Evolutionary conservation across 2,329 filamentous ascomycete genomes (phyloP).

Genomic region (Tolypocladium sp.): DNA sequence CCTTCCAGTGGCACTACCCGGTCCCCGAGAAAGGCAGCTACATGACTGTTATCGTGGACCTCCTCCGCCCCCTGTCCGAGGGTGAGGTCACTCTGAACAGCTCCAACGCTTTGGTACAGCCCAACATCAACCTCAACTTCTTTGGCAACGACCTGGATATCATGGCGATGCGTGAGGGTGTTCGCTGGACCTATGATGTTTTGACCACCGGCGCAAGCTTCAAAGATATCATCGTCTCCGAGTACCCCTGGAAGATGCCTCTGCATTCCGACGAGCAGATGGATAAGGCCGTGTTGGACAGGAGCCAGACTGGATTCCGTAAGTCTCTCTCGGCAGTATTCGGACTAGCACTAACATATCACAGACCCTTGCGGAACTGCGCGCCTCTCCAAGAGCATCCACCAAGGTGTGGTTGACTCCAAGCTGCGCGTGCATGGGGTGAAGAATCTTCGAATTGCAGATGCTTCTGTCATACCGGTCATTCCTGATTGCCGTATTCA

Average conservation of each 20-base stretch:
- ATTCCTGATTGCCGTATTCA: constrained; percentile 49
- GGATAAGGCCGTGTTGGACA: constrained; percentile 45
- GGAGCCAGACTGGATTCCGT: constrained; percentile 49
- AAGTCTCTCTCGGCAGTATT: constrained; percentile 3
- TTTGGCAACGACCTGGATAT: constrained; percentile 46
- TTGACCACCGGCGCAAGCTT: constrained; percentile 47
- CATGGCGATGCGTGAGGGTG: constrained; percentile 48
- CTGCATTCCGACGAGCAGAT: constrained; percentile 45
- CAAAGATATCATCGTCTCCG: constrained; percentile 39
- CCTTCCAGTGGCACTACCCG: constrained; percentile 39
- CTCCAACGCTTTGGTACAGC: constrained; percentile 45
- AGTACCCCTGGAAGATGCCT: constrained; percentile 55
- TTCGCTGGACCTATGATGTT: constrained; percentile 48
- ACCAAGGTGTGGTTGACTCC: constrained; percentile 42
- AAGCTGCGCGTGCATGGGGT: constrained; percentile 44
- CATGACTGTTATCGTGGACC: constrained; percentile 45
- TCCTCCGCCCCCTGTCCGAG: constrained; percentile 30
- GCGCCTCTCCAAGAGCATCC: constrained; percentile 40
- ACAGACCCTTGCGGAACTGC: constrained; percentile 45
- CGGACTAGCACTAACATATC: too few relatives aligned
- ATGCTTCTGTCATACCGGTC: constrained; percentile 47
- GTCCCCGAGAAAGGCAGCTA: constrained; percentile 33
- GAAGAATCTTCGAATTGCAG: constrained; percentile 42
- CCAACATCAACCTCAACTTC: constrained; percentile 52
- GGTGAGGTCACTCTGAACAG: constrained; percentile 49